A percentile compares a stretch with the other conserved stretches of the same genome.
Evolutionary conservation across 306 rosid genomes (phyloP).

Genomic region (Sesbania bispinosa): DNA sequence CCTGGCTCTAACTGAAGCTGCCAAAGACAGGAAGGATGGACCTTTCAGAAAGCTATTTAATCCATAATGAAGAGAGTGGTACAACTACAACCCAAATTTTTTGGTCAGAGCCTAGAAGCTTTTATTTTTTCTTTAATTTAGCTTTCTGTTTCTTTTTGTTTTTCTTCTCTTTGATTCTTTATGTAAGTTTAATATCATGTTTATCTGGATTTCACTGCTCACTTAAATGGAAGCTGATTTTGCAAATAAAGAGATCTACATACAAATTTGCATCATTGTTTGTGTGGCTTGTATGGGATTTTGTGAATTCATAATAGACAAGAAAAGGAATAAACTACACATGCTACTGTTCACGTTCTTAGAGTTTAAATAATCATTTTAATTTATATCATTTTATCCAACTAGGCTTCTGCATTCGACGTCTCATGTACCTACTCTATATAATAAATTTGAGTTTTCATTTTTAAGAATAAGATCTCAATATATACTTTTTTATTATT

Average conservation of each 20-base stretch:
- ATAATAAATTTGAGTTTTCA: no score
- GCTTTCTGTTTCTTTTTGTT: conserved; percentile 6
- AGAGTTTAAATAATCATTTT: no score
- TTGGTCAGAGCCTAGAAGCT: not conserved
- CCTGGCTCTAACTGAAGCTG: conserved; percentile 95
- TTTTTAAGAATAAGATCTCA: no score
- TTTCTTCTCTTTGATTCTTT: conserved; percentile 27
- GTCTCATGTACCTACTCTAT: no score
- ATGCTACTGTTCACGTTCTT: no score
- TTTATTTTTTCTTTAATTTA: not conserved
- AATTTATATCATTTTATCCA: no score
- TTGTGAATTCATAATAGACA: no score
- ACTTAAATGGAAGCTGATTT: conserved; percentile 18
- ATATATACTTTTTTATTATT: no score
- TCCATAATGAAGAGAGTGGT: conserved; percentile 40
- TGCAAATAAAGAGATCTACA: conserved; percentile 20
- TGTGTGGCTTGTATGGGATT: not conserved
- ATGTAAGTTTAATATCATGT: conserved; percentile 30
- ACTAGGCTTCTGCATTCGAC: no score
- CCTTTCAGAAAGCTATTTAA: conserved; percentile 95
- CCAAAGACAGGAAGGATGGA: conserved; percentile 92
- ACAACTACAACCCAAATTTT: conserved; percentile 20
- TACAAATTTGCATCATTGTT: conserved; percentile 18
- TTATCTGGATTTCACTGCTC: conserved; percentile 10
- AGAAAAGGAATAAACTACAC: no score